These are phyloP conservation scores for Coleophoma eucalyptorum DNA, from an alignment of 2,329 filamentous ascomycete species.

Conservation along the genomic window DNA sequence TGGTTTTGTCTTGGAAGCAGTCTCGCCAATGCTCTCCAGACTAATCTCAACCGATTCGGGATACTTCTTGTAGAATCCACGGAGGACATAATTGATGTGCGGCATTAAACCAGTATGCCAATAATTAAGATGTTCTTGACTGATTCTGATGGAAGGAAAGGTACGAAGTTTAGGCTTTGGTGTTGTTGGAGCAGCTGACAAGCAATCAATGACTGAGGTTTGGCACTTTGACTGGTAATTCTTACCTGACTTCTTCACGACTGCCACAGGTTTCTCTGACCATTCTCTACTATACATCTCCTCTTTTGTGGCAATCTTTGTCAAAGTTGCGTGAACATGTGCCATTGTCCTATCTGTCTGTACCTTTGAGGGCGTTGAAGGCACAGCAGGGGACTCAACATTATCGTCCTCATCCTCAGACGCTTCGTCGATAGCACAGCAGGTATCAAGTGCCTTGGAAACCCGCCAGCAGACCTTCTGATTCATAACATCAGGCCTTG, in stretches of 20 bases:
- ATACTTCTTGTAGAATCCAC: slow-evolving; percentile 68
- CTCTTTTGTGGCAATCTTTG: neutral
- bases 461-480: slow-evolving; percentile 53
- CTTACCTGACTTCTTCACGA: slow-evolving; percentile 14
- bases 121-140: slow-evolving; percentile 60
- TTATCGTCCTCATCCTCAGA: slow-evolving; percentile 49
- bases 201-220: neutral
- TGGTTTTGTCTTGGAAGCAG: slow-evolving; percentile 59
- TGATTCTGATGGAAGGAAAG: slow-evolving; percentile 55
- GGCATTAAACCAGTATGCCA: slow-evolving; percentile 72
- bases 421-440: slow-evolving; percentile 57
- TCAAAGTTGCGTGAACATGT: neutral
- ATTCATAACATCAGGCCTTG: slow-evolving; percentile 46
- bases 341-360: neutral
- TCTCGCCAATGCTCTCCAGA: slow-evolving; percentile 70
- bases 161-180: slow-evolving; percentile 45
- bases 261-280: slow-evolving; percentile 18
- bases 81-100: slow-evolving; percentile 67
- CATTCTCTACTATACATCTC: slow-evolving; percentile 5
- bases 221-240: neutral
- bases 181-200: slow-evolving; percentile 13
- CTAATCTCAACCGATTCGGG: slow-evolving; percentile 77
- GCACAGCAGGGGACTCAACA: slow-evolving; percentile 37
- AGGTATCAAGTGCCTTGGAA: slow-evolving; percentile 48
- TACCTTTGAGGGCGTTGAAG: slow-evolving; percentile 11